phyloP scores from a whole-genome alignment of 192 early-diverging fungal species.

The Coemansia sp. region DNA sequence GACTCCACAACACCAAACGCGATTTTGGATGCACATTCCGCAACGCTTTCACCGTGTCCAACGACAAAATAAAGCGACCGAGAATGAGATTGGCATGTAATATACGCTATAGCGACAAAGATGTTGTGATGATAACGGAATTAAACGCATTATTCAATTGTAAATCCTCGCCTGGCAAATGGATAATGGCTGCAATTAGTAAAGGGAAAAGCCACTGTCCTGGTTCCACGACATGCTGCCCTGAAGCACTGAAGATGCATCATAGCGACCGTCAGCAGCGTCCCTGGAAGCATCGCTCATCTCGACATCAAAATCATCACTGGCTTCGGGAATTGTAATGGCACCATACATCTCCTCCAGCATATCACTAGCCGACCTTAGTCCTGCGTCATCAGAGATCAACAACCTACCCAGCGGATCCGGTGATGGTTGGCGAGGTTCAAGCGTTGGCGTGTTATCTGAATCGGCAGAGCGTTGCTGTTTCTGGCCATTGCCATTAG shows the following conservation, averaged over 20 bases:
- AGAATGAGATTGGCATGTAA: no score
- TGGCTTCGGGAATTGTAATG: constrained; percentile 2
- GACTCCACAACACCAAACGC: no score
- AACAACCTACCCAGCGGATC: constrained; percentile 16
- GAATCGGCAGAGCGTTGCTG: background rate
- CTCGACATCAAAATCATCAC: background rate
- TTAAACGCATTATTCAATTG: no score
- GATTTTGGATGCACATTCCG: no score
- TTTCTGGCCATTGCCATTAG: background rate
- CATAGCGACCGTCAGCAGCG: background rate
- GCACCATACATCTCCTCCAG: constrained; percentile 21
- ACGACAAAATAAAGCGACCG: background rate
- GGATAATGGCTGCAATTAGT: background rate
- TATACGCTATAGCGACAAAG: no score
- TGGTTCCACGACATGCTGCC: constrained; percentile 1
- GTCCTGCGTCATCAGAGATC: constrained; percentile 8
- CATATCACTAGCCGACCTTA: constrained; percentile 2
- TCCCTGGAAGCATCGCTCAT: background rate
- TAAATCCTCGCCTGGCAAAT: no score
- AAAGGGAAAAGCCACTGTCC: constrained; percentile 5
- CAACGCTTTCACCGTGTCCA: background rate
- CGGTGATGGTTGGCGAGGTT: background rate
- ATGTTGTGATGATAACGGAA: no score
- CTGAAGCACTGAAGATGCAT: background rate
- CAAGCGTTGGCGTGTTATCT: background rate